These are phyloP conservation scores for Cyanodermella asteris DNA, from an alignment of 2,329 filamentous ascomycete species.

Conservation along the genomic window DNA sequence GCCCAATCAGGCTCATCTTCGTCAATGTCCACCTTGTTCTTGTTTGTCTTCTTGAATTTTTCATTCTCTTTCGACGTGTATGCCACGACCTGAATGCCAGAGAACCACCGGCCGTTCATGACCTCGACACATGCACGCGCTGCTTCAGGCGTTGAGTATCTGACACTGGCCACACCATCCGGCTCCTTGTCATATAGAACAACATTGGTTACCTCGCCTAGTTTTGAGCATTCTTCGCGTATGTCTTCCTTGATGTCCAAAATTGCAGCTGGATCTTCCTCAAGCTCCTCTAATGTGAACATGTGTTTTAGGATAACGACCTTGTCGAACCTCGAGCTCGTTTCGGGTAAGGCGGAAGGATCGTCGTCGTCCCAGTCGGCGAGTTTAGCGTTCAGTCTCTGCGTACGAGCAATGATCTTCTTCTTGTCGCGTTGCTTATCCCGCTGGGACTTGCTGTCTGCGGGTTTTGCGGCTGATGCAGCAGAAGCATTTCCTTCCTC, in stretches of 20 bases:
- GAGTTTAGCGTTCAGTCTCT: constrained; percentile 39
- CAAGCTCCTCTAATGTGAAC: constrained; percentile 71
- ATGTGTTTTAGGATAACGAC: constrained; percentile 76
- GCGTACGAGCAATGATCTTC: constrained; percentile 64
- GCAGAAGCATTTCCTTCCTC: too few relatives aligned
- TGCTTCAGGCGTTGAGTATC: constrained; percentile 49
- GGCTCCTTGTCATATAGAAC: constrained; percentile 72
- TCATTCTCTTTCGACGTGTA: constrained; percentile 33
- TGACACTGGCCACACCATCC: constrained; percentile 66
- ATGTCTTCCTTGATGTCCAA: constrained; percentile 92
- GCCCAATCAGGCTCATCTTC: constrained; percentile 41
- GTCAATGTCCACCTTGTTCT: constrained; percentile 49
- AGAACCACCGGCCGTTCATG: constrained; percentile 21
- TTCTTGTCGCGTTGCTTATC: too few relatives aligned
- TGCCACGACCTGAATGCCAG: constrained; percentile 37
- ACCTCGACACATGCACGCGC: constrained; percentile 46
- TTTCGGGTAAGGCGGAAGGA: constrained; percentile 34
- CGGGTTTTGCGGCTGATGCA: too few relatives aligned
- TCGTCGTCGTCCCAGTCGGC: constrained; percentile 93
- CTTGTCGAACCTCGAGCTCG: constrained; percentile 45
- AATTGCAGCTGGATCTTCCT: constrained; percentile 62
- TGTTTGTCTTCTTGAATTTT: constrained; percentile 61
- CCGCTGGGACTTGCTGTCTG: too few relatives aligned
- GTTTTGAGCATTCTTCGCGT: constrained; percentile 66
- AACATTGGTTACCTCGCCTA: constrained; percentile 77